A percentile compares a stretch with the other conserved stretches of the same genome.
Evolutionary conservation across 139 green algal genomes (phyloP).

Genomic region (Micractinium conductrix): DNA sequence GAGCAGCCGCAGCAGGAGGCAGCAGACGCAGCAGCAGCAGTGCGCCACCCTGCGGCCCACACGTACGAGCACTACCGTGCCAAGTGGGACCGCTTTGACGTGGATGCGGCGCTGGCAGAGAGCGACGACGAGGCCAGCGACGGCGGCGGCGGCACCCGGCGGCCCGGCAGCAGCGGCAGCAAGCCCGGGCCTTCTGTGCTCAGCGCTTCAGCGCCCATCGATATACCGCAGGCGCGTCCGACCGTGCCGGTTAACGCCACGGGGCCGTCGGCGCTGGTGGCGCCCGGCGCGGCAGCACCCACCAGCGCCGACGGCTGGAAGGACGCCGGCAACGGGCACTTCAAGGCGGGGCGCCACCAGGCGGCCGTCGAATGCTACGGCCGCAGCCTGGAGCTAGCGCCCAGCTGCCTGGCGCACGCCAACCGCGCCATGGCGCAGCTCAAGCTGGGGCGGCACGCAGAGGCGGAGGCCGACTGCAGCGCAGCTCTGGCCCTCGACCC

Average conservation of each 20-base stretch:
- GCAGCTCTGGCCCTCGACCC: conserved; percentile 67
- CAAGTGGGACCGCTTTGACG: conserved; percentile 82
- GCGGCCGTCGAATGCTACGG: conserved; percentile 69
- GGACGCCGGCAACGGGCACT: conserved; percentile 73
- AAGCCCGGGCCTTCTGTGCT: too few relatives aligned
- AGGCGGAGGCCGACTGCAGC: conserved; percentile 70
- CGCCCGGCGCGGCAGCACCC: background rate
- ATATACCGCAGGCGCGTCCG: conserved; percentile 6
- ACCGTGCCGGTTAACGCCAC: conserved; percentile 1
- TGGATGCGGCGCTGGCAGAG: conserved; percentile 62
- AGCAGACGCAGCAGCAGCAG: conserved; percentile 27
- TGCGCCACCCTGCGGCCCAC: conserved; percentile 59
- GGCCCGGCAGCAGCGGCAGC: background rate
- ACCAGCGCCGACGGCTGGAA: conserved; percentile 61
- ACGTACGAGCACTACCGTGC: conserved; percentile 67
- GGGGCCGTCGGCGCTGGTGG: background rate
- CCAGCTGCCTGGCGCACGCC: conserved; percentile 60
- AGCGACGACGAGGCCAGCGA: conserved; percentile 27
- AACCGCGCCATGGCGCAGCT: conserved; percentile 79
- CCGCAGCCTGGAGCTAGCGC: conserved; percentile 52
- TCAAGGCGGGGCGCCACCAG: conserved; percentile 58
- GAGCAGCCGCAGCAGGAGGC: conserved; percentile 17
- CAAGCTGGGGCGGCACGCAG: conserved; percentile 53
- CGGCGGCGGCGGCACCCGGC: too few relatives aligned
- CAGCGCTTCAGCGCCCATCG: background rate